These are phyloP conservation scores for Raffaelea ambrosiae DNA, from an alignment of 2,329 filamentous ascomycete genomes.

Conservation along the genomic window DNA sequence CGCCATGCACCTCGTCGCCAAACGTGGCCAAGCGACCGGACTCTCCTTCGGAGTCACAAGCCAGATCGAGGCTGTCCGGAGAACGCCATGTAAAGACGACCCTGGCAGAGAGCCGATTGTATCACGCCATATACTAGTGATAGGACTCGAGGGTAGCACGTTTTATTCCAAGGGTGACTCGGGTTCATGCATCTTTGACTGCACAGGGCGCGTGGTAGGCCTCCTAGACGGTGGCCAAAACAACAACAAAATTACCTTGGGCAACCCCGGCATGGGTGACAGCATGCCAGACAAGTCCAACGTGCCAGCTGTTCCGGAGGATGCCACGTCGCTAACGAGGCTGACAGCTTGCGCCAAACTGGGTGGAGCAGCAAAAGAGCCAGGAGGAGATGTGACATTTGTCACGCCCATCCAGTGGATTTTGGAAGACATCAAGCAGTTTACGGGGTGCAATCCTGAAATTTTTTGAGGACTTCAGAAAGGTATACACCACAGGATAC, in stretches of 20 bases:
- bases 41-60: constrained; percentile 1
- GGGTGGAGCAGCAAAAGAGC: not conserved
- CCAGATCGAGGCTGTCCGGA: constrained; percentile 2
- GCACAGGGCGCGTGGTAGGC: no score
- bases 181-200: no score
- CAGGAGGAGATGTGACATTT: not conserved
- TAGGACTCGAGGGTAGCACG: not conserved
- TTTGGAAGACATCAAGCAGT: not conserved
- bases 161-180: no score
- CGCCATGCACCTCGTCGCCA: not conserved
- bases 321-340: no score
- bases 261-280: no score
- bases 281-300: no score
- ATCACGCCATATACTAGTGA: not conserved
- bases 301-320: no score
- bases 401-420: not conserved
- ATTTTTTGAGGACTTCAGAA: no score
- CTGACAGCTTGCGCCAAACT: not conserved
- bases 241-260: no score
- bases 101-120: not conserved
- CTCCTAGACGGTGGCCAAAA: no score
- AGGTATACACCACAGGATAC: no score
- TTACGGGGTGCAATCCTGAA: not conserved
- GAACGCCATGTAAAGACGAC: not conserved
- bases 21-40: constrained; percentile 1